phyloP scores from a whole-genome alignment of 805 yeast species.

The Candida boidinii region DNA sequence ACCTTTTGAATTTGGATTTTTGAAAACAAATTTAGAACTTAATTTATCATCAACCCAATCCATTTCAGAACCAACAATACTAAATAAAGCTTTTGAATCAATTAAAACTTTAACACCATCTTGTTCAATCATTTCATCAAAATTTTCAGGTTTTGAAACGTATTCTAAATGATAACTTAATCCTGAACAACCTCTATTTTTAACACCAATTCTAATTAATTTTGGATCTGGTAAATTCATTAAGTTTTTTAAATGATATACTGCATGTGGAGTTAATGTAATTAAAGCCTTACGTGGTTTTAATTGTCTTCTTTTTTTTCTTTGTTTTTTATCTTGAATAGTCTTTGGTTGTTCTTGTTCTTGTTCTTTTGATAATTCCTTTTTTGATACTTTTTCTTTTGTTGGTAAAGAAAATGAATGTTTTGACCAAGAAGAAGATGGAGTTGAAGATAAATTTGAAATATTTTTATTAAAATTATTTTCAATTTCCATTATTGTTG shows the following conservation, averaged over 20 bases:
- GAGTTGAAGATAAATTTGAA: too few species aligned
- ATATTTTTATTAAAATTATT: too few species aligned
- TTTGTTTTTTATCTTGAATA: conserved; percentile 2
- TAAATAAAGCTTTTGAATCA: conserved; percentile 92
- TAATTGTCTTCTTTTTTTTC: conserved; percentile 48
- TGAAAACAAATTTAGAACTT: conserved; percentile 82
- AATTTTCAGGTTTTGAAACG: conserved; percentile 85
- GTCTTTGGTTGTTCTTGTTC: conserved; percentile 7
- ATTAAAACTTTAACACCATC: conserved; percentile 89
- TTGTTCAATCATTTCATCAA: conserved; percentile 88
- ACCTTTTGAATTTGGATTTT: conserved; percentile 94
- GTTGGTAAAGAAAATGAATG: conserved; percentile 17
- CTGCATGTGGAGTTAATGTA: conserved; percentile 68
- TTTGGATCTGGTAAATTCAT: conserved; percentile 80
- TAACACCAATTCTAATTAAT: conserved; percentile 87
- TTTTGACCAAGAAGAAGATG: conserved; percentile 26
- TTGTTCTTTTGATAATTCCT: conserved; percentile 1
- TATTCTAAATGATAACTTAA: conserved; percentile 86
- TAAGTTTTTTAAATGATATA: conserved; percentile 57
- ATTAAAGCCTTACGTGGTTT: conserved; percentile 89
- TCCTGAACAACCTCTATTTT: conserved; percentile 95
- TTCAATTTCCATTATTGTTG: too few species aligned
- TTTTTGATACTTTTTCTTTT: conserved; percentile 1
- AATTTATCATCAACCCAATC: conserved; percentile 96
- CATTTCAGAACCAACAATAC: conserved; percentile 96